A percentile compares a stretch with the other conserved stretches of the same genome.
Conservation (phyloP, 1,284 basidiomycete genomes). For the Ceratobasidium sp. region DNA sequence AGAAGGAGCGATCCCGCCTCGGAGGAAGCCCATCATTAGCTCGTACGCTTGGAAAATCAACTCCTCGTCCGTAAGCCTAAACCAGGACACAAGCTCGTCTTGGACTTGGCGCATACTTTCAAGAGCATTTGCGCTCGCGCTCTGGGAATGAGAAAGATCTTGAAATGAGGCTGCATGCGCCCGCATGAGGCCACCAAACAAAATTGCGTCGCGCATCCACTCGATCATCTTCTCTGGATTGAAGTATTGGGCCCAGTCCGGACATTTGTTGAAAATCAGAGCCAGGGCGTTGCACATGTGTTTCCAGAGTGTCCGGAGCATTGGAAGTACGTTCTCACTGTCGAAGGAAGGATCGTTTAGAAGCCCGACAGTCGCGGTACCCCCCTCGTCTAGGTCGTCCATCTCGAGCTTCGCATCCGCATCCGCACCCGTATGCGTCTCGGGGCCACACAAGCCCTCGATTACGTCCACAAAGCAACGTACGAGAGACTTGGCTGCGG, state of each 20-base stretch:
- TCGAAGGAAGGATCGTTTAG: constrained; percentile 44
- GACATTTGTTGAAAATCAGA: constrained; percentile 83
- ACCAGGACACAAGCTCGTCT: constrained; percentile 79
- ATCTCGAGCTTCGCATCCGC: constrained; percentile 68
- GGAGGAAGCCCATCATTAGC: constrained; percentile 76
- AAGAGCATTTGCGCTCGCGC: constrained; percentile 52
- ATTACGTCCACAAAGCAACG: constrained; percentile 90
- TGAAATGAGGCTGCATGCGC: constrained; percentile 82
- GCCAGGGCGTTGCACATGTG: constrained; percentile 81
- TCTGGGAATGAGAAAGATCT: constrained; percentile 52
- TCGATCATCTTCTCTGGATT: constrained; percentile 83
- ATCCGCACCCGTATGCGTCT: constrained; percentile 50
- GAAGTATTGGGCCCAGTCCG: constrained; percentile 80
- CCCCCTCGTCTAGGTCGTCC: constrained; percentile 54
- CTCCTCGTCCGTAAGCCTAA: constrained; percentile 88
- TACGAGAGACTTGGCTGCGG: constrained; percentile 83
- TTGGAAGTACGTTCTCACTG: constrained; percentile 52
- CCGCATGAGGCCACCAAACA: constrained; percentile 85
- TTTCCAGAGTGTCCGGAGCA: constrained; percentile 78
- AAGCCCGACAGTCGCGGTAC: constrained; percentile 5
- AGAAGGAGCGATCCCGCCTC: constrained; percentile 49
- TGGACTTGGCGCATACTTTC: constrained; percentile 71
- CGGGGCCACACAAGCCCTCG: constrained; percentile 72
- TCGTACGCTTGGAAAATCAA: constrained; percentile 86
- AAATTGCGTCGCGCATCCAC: constrained; percentile 97